phyloP scores from a whole-genome alignment of 371 early-diverging fungal species.

The Chytridium lagenaria region DNA sequence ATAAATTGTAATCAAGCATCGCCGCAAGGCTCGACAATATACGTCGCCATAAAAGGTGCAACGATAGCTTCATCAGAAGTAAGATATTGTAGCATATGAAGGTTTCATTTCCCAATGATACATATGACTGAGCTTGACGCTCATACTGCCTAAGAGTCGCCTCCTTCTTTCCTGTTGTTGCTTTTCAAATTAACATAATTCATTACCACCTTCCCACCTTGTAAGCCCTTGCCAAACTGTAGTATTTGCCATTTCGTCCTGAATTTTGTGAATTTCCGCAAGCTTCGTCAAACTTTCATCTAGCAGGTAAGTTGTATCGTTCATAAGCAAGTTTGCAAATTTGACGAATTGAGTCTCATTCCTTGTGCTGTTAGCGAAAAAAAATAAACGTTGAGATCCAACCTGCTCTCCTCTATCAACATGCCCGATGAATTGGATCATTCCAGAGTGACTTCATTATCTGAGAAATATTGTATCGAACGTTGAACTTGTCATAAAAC shows the following conservation, averaged over 20 bases:
- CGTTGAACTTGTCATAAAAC: slow-evolving; percentile 98
- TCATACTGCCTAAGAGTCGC: slow-evolving; percentile 70
- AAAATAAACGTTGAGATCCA: slow-evolving; percentile 25
- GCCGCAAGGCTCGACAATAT: slow-evolving; percentile 94
- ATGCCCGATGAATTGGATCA: slow-evolving; percentile 53
- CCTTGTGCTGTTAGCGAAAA: slow-evolving; percentile 12
- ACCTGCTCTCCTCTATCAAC: slow-evolving; percentile 64
- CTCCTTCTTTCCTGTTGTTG: slow-evolving; percentile 73
- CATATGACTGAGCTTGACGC: slow-evolving; percentile 84
- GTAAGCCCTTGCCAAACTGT: slow-evolving; percentile 62
- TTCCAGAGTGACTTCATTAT: slow-evolving; percentile 88
- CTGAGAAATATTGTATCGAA: slow-evolving; percentile 95
- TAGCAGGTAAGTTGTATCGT: slow-evolving; percentile 93
- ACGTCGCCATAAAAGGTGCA: slow-evolving; percentile 85
- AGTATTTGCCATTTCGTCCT: slow-evolving; percentile 74
- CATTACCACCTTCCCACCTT: slow-evolving; percentile 26
- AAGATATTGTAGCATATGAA: slow-evolving; percentile 88
- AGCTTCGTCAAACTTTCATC: slow-evolving; percentile 92
- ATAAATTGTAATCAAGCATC: slow-evolving; percentile 95
- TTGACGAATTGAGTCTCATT: slow-evolving; percentile 76
- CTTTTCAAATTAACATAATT: slow-evolving; percentile 45
- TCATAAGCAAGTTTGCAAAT: slow-evolving; percentile 94
- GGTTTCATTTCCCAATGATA: slow-evolving; percentile 90
- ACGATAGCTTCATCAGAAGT: slow-evolving; percentile 72
- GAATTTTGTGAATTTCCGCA: slow-evolving; percentile 80